Evolutionary conservation across 2,329 filamentous ascomycete genomes (phyloP), one percentile per base, ranked within the genome.

Genomic region (Plectosphaerella plurivora): DNA sequence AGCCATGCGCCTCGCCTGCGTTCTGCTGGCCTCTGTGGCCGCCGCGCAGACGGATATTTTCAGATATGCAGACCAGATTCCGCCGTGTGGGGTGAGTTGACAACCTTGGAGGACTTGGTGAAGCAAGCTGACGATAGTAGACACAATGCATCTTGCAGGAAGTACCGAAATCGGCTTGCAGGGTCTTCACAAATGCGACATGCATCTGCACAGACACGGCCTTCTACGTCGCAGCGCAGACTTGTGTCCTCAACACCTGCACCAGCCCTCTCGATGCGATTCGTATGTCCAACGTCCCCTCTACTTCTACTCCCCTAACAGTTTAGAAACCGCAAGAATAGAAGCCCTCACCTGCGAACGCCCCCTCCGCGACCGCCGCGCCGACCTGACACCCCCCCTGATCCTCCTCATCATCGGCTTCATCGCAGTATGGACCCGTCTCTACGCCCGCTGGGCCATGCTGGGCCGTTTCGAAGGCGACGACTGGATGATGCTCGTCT

Each of bases 401-500:
- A 59, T 65, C 4, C 60, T 71, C 36, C 67, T 74, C 51, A 53
- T 66, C 2, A 60, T 68, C 33, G 71, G 70, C 0, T 59, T 68
- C 22, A 5, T 68, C 2, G 65, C 60, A 36, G 63, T 72, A 5
- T 60, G 66, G 33, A 47, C 73, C 20, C 64, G 73, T 15, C 52
- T 75, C 4, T 73, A 65, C 45, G 64, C 64, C 15, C 61, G 72
- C 12, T 69, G 67, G 67, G 61, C 53, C 36, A 65, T 62, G 6
- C 54, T 61, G 5, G 56, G 61, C 5, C 53, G 60, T 5, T 64
- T 68, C 18, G 68, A 66, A 22, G 14, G 65, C 5, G 72, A 75
- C 46, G 73, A 75, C 55, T 73, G 69, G 56, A 58, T 73, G n/a
- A 68, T 73, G 61, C 55, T 69, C 5, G 56, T 60, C 15, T 64